A percentile compares a stretch with the other conserved stretches of the same genome.
phyloP scores from a whole-genome alignment of 1,139 yeast genomes.

The Pichiaceae sp. region DNA sequence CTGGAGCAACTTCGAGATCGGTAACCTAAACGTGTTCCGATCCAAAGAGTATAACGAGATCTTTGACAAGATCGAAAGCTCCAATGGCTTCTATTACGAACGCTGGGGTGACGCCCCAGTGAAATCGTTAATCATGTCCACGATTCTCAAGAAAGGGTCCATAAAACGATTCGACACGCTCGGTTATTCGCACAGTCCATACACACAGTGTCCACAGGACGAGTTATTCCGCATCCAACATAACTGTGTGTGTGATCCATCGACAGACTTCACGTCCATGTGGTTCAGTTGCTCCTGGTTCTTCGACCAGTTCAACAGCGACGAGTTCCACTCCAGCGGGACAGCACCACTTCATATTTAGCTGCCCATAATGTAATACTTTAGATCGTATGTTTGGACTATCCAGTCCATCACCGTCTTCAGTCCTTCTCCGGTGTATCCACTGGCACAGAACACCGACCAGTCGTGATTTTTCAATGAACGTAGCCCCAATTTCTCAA shows the following conservation, averaged over 20 bases:
- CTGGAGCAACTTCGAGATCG: slow-evolving; percentile 69
- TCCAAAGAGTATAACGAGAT: slow-evolving; percentile 38
- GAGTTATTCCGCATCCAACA: slow-evolving; percentile 32
- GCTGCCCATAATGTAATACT: slow-evolving; percentile 25
- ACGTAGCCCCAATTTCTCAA: slow-evolving; percentile 15
- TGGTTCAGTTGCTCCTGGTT: slow-evolving; percentile 37
- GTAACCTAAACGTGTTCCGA: slow-evolving; percentile 46
- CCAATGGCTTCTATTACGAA: slow-evolving; percentile 58
- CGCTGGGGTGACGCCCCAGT: slow-evolving; percentile 72
- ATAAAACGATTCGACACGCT: slow-evolving; percentile 48
- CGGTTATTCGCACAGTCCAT: slow-evolving; percentile 53
- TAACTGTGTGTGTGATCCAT: slow-evolving; percentile 48
- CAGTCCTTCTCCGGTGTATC: slow-evolving; percentile 46
- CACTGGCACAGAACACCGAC: slow-evolving; percentile 42
- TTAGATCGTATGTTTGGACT: slow-evolving; percentile 27
- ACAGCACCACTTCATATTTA: neutral
- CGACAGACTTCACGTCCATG: slow-evolving; percentile 39
- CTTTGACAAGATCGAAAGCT: slow-evolving; percentile 40
- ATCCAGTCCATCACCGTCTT: slow-evolving; percentile 43
- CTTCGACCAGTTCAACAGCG: slow-evolving; percentile 11
- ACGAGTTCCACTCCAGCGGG: too few species aligned
- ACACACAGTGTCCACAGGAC: slow-evolving; percentile 52
- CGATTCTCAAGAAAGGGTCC: slow-evolving; percentile 37
- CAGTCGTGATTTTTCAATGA: slow-evolving; percentile 26
- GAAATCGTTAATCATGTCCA: slow-evolving; percentile 48